Percentiles rank a stretch among this genome's conserved stretches.
phyloP scores from a whole-genome alignment of 75 land plant genomes.

The Larix kaempferi region DNA sequence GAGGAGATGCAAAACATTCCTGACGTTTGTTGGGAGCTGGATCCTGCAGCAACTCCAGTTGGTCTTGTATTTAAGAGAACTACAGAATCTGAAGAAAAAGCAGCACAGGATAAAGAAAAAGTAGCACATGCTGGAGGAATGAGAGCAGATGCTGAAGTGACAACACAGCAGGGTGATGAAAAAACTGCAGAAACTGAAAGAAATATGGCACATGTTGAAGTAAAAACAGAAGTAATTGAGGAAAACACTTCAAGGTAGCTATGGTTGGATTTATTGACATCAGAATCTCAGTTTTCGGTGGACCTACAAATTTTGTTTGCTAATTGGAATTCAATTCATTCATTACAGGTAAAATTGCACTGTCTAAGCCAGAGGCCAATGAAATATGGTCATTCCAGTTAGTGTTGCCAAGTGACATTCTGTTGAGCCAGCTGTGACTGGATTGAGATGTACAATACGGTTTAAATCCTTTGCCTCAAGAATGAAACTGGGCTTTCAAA shows the following conservation, averaged over 20 bases:
- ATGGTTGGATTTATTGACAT: not conserved
- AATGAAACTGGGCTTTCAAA: not conserved
- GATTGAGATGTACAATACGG: not conserved
- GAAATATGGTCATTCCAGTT: not conserved
- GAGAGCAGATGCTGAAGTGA: not conserved
- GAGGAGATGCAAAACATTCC: conserved; percentile 46
- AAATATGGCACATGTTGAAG: not conserved
- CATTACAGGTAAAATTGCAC: not conserved
- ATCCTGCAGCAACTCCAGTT: conserved; percentile 67
- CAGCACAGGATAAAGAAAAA: not conserved
- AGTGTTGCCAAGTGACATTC: not conserved
- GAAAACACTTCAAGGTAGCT: not conserved
- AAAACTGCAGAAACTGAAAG: not conserved
- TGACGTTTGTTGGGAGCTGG: conserved; percentile 69
- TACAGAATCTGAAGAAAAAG: conserved; percentile 2
- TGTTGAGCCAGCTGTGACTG: not conserved
- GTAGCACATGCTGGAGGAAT: not conserved
- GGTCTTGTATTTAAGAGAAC: conserved; percentile 3
- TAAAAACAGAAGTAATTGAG: not conserved
- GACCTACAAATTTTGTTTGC: conserved; percentile 6
- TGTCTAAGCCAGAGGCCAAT: not conserved
- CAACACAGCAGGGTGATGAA: too few species aligned
- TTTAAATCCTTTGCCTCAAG: not conserved
- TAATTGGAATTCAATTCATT: conserved; percentile 3
- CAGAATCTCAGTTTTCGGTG: not conserved